phyloP scores from a whole-genome alignment of 768 basidiomycete genomes.

The Lentinus brumalis region DNA sequence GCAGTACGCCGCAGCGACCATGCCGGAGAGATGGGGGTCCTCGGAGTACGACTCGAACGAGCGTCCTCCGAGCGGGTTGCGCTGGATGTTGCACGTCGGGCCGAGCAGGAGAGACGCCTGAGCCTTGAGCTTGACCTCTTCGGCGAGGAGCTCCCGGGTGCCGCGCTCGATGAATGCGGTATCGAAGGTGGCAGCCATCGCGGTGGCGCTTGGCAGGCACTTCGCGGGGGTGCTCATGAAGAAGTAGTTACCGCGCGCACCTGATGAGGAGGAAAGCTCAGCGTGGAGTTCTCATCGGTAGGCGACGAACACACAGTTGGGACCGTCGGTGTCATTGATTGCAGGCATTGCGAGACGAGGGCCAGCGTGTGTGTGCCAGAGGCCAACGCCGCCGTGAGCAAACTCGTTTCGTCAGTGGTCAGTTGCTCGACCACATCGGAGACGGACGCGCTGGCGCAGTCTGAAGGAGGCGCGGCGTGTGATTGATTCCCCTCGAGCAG shows the following conservation, averaged over 20 bases:
- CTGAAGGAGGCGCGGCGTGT: conserved; percentile 59
- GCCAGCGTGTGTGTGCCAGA: conserved; percentile 73
- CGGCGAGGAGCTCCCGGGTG: conserved; percentile 68
- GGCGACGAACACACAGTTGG: conserved; percentile 55
- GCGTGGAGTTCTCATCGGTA: neutral
- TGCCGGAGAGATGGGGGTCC: conserved; percentile 73
- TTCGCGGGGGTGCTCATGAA: conserved; percentile 83
- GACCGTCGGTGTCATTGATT: conserved; percentile 80
- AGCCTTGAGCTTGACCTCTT: conserved; percentile 70
- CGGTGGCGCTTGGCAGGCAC: conserved; percentile 75
- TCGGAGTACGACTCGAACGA: conserved; percentile 78
- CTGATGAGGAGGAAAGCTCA: conserved; percentile 25
- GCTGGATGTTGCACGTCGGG: conserved; percentile 85
- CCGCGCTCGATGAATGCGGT: conserved; percentile 60
- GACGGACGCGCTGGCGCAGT: conserved; percentile 66
- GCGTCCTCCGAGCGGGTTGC: conserved; percentile 69
- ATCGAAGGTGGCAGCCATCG: conserved; percentile 77
- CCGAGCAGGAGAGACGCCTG: conserved; percentile 76
- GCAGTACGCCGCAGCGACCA: conserved; percentile 71
- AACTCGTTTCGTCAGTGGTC: conserved; percentile 74
- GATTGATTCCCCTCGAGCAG: neutral
- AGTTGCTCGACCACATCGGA: conserved; percentile 63
- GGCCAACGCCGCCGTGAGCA: conserved; percentile 74
- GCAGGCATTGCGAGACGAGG: conserved; percentile 70
- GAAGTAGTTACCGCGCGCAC: conserved; percentile 72